Conservation (phyloP, 2,329 filamentous ascomycete genomes). For the Parasarocladium wereldwijsianum region DNA sequence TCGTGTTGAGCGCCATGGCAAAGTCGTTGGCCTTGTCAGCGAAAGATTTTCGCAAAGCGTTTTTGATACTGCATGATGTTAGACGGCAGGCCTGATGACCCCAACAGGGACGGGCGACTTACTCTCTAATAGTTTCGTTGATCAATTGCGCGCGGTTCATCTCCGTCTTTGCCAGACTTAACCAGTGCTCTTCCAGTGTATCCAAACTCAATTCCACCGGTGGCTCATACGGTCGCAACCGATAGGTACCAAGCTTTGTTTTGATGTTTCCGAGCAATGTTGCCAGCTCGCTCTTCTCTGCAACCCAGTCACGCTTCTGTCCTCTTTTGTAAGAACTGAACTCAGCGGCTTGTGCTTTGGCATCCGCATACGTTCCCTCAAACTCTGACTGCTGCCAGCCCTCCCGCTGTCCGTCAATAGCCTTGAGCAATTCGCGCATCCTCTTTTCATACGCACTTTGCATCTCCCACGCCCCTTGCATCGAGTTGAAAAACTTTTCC, state of each 20-base stretch:
- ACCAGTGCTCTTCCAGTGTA: conserved; percentile 72
- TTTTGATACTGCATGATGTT: conserved; percentile 60
- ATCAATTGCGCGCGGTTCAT: conserved; percentile 83
- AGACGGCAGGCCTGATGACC: conserved; percentile 11
- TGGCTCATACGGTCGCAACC: conserved; percentile 79
- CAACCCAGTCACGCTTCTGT: conserved; percentile 89
- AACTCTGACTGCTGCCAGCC: conserved; percentile 71
- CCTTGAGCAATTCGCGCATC: conserved; percentile 67
- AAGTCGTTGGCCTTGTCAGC: conserved; percentile 98
- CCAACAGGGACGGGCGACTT: conserved; percentile 18
- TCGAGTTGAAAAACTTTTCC: conserved; percentile 96
- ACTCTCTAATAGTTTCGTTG: conserved; percentile 96
- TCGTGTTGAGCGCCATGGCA: conserved; percentile 83
- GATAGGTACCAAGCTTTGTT: conserved; percentile 92
- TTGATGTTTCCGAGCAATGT: conserved; percentile 95
- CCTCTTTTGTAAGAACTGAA: conserved; percentile 86
- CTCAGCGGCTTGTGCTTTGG: conserved; percentile 68
- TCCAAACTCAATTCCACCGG: conserved; percentile 72
- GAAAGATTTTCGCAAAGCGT: conserved; percentile 79
- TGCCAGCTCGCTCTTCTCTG: conserved; percentile 90
- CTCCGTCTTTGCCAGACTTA: conserved; percentile 64
- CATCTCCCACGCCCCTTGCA: conserved; percentile 99
- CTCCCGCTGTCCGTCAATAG: conserved; percentile 58
- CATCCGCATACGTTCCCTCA: conserved; percentile 82
- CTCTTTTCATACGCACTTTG: conserved; percentile 88